Conservation (phyloP, 345 rosid genomes). For the Populus alba region DNA sequence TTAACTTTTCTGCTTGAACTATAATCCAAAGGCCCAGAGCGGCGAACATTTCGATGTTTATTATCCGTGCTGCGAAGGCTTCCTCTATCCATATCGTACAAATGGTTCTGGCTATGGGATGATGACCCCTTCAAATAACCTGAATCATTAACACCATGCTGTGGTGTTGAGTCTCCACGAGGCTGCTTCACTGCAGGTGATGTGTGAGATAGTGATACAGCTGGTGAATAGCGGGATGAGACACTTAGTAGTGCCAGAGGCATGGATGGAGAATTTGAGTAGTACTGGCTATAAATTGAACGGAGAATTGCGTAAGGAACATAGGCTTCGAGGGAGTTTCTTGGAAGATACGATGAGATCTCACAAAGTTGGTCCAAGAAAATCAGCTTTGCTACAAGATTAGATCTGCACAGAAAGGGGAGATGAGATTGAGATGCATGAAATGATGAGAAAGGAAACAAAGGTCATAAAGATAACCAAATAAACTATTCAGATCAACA, state of each 20-base stretch:
- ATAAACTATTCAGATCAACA: background rate
- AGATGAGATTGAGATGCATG: background rate
- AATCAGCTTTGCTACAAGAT: conserved; percentile 85
- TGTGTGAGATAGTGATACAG: conserved; percentile 56
- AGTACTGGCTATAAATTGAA: conserved; percentile 87
- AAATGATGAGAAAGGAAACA: background rate
- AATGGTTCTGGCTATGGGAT: conserved; percentile 24
- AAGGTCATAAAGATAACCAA: background rate
- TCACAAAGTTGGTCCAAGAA: conserved; percentile 96
- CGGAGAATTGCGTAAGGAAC: conserved; percentile 83
- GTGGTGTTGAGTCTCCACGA: too few species aligned
- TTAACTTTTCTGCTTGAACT: conserved; percentile 72
- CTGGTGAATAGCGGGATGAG: conserved; percentile 79
- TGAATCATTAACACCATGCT: too few species aligned
- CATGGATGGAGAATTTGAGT: conserved; percentile 63
- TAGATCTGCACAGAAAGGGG: conserved; percentile 54
- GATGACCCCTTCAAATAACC: too few species aligned
- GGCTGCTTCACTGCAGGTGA: conserved; percentile 48
- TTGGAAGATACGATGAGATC: conserved; percentile 82
- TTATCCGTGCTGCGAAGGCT: conserved; percentile 40
- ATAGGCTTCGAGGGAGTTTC: conserved; percentile 83
- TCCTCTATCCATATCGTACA: conserved; percentile 48
- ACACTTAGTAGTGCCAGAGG: conserved; percentile 46
- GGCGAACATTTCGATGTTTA: conserved; percentile 60
- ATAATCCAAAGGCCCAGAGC: conserved; percentile 93